phyloP scores from a whole-genome alignment of 371 early-diverging fungal genomes.

The Nosema muscidifuracis region DNA sequence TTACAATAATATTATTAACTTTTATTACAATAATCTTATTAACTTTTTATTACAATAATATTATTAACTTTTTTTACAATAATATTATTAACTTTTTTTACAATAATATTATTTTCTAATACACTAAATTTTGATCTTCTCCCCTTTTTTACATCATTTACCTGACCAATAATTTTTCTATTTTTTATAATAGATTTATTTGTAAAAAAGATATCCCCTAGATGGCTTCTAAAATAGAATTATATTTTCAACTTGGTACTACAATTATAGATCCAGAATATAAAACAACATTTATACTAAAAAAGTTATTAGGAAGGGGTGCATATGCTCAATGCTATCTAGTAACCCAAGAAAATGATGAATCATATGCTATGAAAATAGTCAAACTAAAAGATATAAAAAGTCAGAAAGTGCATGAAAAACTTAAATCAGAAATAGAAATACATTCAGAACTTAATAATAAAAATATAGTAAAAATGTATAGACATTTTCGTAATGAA shows the following conservation, averaged over 20 bases:
- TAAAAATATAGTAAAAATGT: conserved; percentile 74
- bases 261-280: conserved; percentile 48
- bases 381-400: conserved; percentile 62
- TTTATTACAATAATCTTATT: too few species aligned
- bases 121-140: too few species aligned
- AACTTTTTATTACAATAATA: too few species aligned
- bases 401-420: conserved; percentile 47
- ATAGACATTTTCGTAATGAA: conserved; percentile 75
- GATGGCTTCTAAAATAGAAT: conserved; percentile 27
- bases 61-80: too few species aligned
- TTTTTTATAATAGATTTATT: too few species aligned
- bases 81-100: too few species aligned
- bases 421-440: conserved; percentile 72
- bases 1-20: too few species aligned
- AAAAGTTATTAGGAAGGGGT: conserved; percentile 66
- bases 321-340: conserved; percentile 79
- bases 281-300: conserved; percentile 46
- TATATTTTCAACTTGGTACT: conserved; percentile 42
- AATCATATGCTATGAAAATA: conserved; percentile 71
- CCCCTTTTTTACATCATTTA: too few species aligned
- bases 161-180: too few species aligned
- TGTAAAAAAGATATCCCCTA: conserved; percentile 10
- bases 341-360: conserved; percentile 63
- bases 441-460: conserved; percentile 74
- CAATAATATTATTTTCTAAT: too few species aligned